A percentile compares a stretch with the other conserved stretches of the same genome.
These are phyloP conservation scores for Darksidea phi DNA, from an alignment of 495 filamentous ascomycete genomes.

Conservation along the genomic window DNA sequence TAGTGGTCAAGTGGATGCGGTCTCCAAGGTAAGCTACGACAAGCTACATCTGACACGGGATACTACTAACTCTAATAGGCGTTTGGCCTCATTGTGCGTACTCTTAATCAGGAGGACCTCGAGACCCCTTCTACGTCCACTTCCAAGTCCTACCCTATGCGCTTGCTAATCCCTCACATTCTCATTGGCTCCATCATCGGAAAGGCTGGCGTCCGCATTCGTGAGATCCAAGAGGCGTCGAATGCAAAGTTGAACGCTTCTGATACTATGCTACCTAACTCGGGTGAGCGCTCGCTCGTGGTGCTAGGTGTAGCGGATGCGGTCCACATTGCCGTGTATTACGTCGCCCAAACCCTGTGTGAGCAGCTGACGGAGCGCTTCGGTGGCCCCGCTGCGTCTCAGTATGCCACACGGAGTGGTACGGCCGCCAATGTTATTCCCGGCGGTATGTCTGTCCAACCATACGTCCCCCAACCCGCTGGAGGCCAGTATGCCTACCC, in stretches of 20 bases:
- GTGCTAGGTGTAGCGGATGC: slow-evolving; percentile 58
- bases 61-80: slow-evolving; percentile 58
- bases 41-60: too few relatives aligned
- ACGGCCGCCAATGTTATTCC: slow-evolving; percentile 88
- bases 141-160: slow-evolving; percentile 96
- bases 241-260: slow-evolving; percentile 96
- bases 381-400: slow-evolving; percentile 91
- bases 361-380: slow-evolving; percentile 96
- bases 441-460: slow-evolving; percentile 95
- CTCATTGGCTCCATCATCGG: slow-evolving; percentile 98
- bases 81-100: slow-evolving; percentile 96
- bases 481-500: slow-evolving; percentile 89
- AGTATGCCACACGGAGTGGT: slow-evolving; percentile 93
- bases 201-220: slow-evolving; percentile 90
- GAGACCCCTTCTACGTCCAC: slow-evolving; percentile 80
- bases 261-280: slow-evolving; percentile 87
- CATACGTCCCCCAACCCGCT: slow-evolving; percentile 89
- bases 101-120: slow-evolving; percentile 92
- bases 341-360: slow-evolving; percentile 90
- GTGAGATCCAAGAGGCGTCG: slow-evolving; percentile 97
- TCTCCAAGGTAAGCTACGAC: slow-evolving; percentile 75
- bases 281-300: slow-evolving; percentile 94
- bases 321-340: slow-evolving; percentile 98
- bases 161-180: slow-evolving; percentile 92
- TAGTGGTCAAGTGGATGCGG: slow-evolving; percentile 90